A percentile compares a stretch with the other conserved stretches of the same genome.
Conservation (phyloP, 192 early-diverging fungal genomes). For the Coemansia sp. region DNA sequence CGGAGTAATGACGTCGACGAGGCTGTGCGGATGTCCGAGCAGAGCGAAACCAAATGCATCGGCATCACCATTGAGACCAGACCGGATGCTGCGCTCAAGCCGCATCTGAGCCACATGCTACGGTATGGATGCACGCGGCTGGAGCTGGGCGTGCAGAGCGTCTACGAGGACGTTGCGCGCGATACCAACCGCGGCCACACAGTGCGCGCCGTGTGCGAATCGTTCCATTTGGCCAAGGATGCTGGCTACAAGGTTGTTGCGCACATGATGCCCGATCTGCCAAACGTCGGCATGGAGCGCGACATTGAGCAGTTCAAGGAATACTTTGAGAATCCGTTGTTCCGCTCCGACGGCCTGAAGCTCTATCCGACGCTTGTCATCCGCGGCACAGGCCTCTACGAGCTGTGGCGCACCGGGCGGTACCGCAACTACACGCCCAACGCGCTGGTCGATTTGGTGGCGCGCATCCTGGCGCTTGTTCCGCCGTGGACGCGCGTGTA, state of each 20-base stretch:
- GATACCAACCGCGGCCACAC: constrained; percentile 99
- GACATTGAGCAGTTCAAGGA: constrained; percentile 99
- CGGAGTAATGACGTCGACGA: constrained; percentile 91
- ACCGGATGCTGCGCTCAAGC: constrained; percentile 98
- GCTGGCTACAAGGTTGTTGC: constrained; percentile 98
- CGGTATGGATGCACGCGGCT: constrained; percentile 97
- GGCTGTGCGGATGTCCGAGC: constrained; percentile 96
- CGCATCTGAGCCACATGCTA: constrained; percentile 97
- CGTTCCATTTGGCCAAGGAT: constrained; percentile 97
- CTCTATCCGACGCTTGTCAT: constrained; percentile 99
- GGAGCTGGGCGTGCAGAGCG: constrained; percentile 98
- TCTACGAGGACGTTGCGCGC: constrained; percentile 98
- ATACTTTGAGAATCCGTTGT: constrained; percentile 99
- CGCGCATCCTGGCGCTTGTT: constrained; percentile 91
- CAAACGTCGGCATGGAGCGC: constrained; percentile 99
- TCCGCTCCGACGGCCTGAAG: constrained; percentile 96
- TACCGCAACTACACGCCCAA: constrained; percentile 98
- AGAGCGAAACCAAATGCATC: constrained; percentile 95
- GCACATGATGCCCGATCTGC: constrained; percentile 99
- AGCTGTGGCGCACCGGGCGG: constrained; percentile 97
- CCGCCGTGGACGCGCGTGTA: constrained; percentile 99
- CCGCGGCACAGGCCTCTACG: constrained; percentile 97
- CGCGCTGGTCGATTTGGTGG: constrained; percentile 93
- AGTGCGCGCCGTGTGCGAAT: constrained; percentile 96
- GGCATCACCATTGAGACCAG: constrained; percentile 99